phyloP scores from a whole-genome alignment of 768 basidiomycete genomes.

The Sarcomyxa edulis region DNA sequence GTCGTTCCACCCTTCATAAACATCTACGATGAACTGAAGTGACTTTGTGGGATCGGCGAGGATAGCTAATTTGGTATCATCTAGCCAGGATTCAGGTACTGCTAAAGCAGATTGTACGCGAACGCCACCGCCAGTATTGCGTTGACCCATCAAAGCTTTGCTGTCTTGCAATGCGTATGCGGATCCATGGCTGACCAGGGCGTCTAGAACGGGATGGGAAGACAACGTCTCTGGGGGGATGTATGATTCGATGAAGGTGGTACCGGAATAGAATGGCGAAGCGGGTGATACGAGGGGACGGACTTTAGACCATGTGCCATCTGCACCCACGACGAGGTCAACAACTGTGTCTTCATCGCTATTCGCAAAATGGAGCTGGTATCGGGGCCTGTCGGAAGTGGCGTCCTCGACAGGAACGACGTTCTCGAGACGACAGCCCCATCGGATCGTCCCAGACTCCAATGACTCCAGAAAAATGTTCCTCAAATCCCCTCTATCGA shows the following conservation, averaged over 20 bases:
- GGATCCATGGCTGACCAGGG: not conserved
- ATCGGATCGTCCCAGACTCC: not conserved
- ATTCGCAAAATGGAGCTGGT: constrained; percentile 1
- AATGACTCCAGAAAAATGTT: constrained; percentile 1
- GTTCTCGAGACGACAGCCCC: not conserved
- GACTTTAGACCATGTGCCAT: constrained; percentile 27
- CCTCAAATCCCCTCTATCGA: no score
- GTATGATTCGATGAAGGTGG: constrained; percentile 3
- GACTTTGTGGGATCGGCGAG: not conserved
- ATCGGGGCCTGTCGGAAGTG: not conserved
- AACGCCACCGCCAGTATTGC: constrained; percentile 19
- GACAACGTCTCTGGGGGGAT: not conserved
- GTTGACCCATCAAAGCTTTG: constrained; percentile 21
- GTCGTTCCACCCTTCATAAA: constrained; percentile 2
- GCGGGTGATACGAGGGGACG: constrained; percentile 19
- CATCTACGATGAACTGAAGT: not conserved
- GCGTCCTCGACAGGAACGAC: no score
- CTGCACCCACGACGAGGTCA: constrained; percentile 30
- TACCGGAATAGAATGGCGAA: constrained; percentile 20
- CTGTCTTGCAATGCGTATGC: constrained; percentile 11
- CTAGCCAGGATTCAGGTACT: constrained; percentile 7
- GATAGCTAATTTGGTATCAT: not conserved
- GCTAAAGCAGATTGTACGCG: constrained; percentile 14
- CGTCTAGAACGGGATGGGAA: constrained; percentile 1
- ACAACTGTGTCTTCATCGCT: not conserved